Evolutionary conservation across 1,284 basidiomycete genomes (phyloP).

Genomic region (Neolentinus lepideus): DNA sequence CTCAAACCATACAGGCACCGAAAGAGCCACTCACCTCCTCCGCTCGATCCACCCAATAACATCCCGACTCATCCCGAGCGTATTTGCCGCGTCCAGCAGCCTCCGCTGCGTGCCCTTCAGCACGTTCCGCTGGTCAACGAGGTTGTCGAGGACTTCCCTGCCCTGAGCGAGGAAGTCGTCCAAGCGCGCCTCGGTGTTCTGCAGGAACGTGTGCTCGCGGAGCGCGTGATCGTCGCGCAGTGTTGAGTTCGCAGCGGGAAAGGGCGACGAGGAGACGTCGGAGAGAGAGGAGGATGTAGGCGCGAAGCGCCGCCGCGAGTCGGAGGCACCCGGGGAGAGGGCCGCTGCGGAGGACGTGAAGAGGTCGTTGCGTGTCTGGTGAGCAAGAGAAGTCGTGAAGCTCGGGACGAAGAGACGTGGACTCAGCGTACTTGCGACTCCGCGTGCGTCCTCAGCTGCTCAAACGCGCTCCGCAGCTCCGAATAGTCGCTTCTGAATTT

Average conservation of each 20-base stretch:
- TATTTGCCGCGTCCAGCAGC: conserved; percentile 85
- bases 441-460: conserved; percentile 52
- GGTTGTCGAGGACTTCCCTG: conserved; percentile 80
- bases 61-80: conserved; percentile 83
- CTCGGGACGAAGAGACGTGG: conserved; percentile 9
- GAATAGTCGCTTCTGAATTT: conserved; percentile 75
- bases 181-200: conserved; percentile 71
- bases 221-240: conserved; percentile 73
- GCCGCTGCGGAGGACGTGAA: conserved; percentile 36
- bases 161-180: conserved; percentile 92
- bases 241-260: conserved; percentile 43
- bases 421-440: background rate
- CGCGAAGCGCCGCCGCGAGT: conserved; percentile 55
- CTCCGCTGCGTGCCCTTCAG: conserved; percentile 86
- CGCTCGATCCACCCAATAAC: conserved; percentile 95
- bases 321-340: conserved; percentile 37
- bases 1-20: background rate
- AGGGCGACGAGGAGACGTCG: conserved; percentile 64
- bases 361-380: conserved; percentile 28
- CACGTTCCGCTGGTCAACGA: conserved; percentile 87
- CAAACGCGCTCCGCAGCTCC: conserved; percentile 68
- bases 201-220: conserved; percentile 81
- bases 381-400: conserved; percentile 23
- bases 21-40: conserved; percentile 53
- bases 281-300: conserved; percentile 32